These are phyloP conservation scores for Didymella arachidicola DNA, from an alignment of 2,329 filamentous ascomycete species.

Conservation along the genomic window DNA sequence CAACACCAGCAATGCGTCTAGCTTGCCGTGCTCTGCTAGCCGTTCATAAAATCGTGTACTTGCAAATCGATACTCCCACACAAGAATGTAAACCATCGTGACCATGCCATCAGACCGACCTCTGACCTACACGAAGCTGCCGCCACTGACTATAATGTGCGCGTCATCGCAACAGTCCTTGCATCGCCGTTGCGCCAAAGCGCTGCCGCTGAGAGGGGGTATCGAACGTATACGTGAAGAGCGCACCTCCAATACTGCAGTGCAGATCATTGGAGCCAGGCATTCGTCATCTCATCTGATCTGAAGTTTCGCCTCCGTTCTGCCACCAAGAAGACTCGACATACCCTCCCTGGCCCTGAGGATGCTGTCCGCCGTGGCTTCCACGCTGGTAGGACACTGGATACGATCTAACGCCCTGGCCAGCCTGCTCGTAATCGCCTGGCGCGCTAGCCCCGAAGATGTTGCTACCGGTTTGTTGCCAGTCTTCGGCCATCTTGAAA, in stretches of 20 bases:
- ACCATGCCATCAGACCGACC: background rate
- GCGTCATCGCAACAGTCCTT: background rate
- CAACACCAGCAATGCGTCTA: slow-evolving; percentile 5
- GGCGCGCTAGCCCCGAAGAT: slow-evolving; percentile 19
- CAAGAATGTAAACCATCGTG: background rate
- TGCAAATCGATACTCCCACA: background rate
- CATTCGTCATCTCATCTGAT: slow-evolving; percentile 12
- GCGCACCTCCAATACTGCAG: background rate
- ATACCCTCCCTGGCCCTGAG: slow-evolving; percentile 13
- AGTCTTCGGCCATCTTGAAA: slow-evolving; percentile 44
- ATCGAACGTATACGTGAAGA: slow-evolving; percentile 10
- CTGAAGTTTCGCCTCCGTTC: slow-evolving; percentile 4
- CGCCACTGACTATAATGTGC: background rate
- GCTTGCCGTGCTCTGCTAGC: background rate
- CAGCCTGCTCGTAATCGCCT: background rate
- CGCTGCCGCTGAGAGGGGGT: slow-evolving; percentile 7
- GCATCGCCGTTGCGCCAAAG: slow-evolving; percentile 4
- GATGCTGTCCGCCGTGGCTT: slow-evolving; percentile 8
- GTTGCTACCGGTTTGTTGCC: slow-evolving; percentile 28
- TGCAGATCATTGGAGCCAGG: background rate
- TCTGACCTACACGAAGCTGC: background rate
- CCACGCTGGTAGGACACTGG: slow-evolving; percentile 16
- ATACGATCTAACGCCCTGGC: slow-evolving; percentile 5
- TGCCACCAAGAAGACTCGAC: slow-evolving; percentile 17
- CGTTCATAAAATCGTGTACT: background rate